A percentile compares a stretch with the other conserved stretches of the same genome.
phyloP scores from a whole-genome alignment of 345 rosid genomes.

The Cardamine resedifolia region DNA sequence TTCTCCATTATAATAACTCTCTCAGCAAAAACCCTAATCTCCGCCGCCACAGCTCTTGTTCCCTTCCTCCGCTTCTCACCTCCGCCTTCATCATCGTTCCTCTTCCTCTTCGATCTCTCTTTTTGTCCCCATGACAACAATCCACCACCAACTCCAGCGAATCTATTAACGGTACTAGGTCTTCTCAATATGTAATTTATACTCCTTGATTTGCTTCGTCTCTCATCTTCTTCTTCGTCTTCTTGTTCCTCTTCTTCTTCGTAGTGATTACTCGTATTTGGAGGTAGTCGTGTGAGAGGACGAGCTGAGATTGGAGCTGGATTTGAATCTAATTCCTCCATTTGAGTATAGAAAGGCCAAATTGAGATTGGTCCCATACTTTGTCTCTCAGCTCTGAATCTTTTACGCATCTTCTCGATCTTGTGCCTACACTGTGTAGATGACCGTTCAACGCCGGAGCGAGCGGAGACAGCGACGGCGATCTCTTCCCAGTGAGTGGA shows the following conservation, averaged over 20 bases:
- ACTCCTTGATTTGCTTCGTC: constrained; percentile 53
- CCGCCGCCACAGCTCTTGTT: constrained; percentile 49
- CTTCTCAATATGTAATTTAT: constrained; percentile 59
- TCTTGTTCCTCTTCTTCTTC: constrained; percentile 30
- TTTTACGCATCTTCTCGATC: constrained; percentile 84
- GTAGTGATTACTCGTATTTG: neutral
- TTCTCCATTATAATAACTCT: constrained; percentile 58
- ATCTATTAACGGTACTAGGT: constrained; percentile 53
- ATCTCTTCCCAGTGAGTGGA: constrained; percentile 77
- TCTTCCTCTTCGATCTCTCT: constrained; percentile 38
- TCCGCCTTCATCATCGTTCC: constrained; percentile 23
- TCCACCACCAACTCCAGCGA: constrained; percentile 40
- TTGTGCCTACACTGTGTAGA: constrained; percentile 75
- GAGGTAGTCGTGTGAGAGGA: constrained; percentile 45
- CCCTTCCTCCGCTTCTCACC: constrained; percentile 34
- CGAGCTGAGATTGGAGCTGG: constrained; percentile 60
- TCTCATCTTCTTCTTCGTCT: constrained; percentile 41
- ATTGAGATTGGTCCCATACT: constrained; percentile 36
- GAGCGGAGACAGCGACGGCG: constrained; percentile 57
- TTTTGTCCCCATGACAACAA: constrained; percentile 32
- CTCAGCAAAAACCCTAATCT: constrained; percentile 60
- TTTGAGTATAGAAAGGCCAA: constrained; percentile 66
- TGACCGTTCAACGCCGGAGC: constrained; percentile 65
- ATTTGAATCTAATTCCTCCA: constrained; percentile 71
- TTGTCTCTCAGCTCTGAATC: constrained; percentile 59